These are phyloP conservation scores for Diaporthe nobilis DNA, from an alignment of 2,329 filamentous ascomycete genomes.

Conservation along the genomic window DNA sequence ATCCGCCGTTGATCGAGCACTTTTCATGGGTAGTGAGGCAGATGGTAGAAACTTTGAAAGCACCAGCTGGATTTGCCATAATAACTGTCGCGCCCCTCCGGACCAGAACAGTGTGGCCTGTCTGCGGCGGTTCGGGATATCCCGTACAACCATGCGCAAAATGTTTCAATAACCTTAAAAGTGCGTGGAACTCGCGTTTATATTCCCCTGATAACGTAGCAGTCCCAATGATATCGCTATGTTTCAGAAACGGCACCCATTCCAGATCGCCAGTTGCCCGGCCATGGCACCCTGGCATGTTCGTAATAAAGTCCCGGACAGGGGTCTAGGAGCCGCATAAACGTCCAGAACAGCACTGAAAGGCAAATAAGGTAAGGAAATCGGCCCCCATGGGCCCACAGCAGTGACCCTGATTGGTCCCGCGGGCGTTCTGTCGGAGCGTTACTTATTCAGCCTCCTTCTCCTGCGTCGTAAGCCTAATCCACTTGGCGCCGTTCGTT, in stretches of 20 bases:
- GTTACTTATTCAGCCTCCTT: constrained; percentile 15
- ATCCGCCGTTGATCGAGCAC: background rate
- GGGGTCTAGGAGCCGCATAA: background rate
- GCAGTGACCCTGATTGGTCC: background rate
- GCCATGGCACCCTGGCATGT: background rate
- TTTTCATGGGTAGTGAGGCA: background rate
- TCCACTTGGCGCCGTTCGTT: constrained; percentile 12
- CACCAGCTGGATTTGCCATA: too few species aligned
- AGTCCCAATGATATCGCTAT: background rate
- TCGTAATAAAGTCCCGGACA: background rate
- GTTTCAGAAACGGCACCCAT: background rate
- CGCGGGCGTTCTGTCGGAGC: background rate
- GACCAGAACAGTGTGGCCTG: background rate
- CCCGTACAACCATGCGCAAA: background rate
- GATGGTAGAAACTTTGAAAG: too few species aligned
- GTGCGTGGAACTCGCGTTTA: background rate
- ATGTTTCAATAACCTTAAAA: background rate
- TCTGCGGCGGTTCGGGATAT: background rate
- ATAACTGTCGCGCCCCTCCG: background rate
- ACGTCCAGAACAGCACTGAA: background rate
- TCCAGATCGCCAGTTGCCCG: background rate
- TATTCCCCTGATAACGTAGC: background rate
- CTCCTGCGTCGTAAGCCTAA: constrained; percentile 25
- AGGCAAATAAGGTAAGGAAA: background rate
- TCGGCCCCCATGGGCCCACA: background rate